Evolutionary conservation across 176 grass and related monocot genomes (phyloP), one percentile per base, ranked within the genome.

Genomic region (Ampelocalamus luodianensis): DNA sequence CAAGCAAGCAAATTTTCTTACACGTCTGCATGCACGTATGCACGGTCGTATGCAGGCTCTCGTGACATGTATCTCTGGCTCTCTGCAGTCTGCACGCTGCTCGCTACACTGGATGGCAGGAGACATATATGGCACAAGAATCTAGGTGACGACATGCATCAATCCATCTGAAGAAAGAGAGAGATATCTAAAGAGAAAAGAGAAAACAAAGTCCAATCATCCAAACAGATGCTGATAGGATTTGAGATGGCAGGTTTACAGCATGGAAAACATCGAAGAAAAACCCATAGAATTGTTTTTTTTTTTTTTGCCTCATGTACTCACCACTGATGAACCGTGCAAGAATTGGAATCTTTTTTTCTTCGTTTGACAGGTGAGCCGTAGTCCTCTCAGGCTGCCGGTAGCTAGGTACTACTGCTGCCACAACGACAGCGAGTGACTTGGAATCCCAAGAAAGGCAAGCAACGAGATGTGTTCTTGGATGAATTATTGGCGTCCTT

Each of bases 41-140:
- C 4, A 68, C 5, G 6, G 12, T 15, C 24, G n/a, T 50, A 15
- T 26, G 40, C n/a, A 48, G 23, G 50, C 44, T 51, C 84, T 54
- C 85, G 77, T 86, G 85, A 86, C 85, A 50, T 63, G 26, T 13
- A 10, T n/a, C 15, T 12, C 46, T n/a, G n/a, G n/a, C n/a, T n/a
- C n/a, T n/a, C n/a, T n/a, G n/a, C n/a, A n/a, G n/a, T n/a, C n/a
- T 17, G 49, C 27, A 0, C 3, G 55, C 20, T 51, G 60, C 59
- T 37, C 44, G 18, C 55, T 8, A 50, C 15, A 38, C 69, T 34
- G 68, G n/a, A 77, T 70, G 65, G 34, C 17, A 70, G 62, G 29
- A 32, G 5, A 40, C 39, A 16, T 5, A 4, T 46, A 6, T 22
- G n/a, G 10, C 83, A 48, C 53, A 12, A 17, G 58, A 64, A 6